Evolutionary conservation across 2,329 filamentous ascomycete genomes (phyloP), one percentile per base, ranked within the genome.

Genomic region (Paracoccidioides brasiliensis): DNA sequence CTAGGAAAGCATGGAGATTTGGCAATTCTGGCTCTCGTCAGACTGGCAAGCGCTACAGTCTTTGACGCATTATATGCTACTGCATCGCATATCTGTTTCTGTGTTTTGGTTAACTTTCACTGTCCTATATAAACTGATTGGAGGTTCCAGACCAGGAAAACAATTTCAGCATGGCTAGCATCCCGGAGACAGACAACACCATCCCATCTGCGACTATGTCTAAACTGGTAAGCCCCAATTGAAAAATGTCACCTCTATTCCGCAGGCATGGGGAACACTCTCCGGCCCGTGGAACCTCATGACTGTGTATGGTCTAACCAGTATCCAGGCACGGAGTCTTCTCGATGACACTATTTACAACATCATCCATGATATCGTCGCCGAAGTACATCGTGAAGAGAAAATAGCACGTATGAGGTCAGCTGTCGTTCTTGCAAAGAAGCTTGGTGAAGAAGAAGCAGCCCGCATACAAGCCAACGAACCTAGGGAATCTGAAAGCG

Each of bases 321-420:
- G 42, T 30, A 40, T 22, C 32, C 57, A 72, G 70, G 70, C 72
- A 41, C 68, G 70, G 54, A 70, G 72, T 41, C 76, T 83, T 54
- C 69, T 83, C 61, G 78, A 82, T 57, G 78, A 80, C 58, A 75
- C 75, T 28, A 72, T 84, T 45, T 74, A 79, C 62, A 81, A 78
- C 62, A 79, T 83, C 61, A 77, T 83, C 61, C 78, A 82, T 66
- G 77, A 80, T 61, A 75, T 80, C 30, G 77, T 81, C 54, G 71
- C 80, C 35, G 74, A 78, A 59, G 77, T 76, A 37, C 81, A 84
- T 64, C 79, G 79, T 59, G 73, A 79, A 56, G 80, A 83, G 66
- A 83, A 83, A 69, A 70, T 78, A 58, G 74, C 80, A 44, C 77
- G 80, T 56, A 80, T 80, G 76, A 76, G 76, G 69, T 69, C 78